A percentile compares a stretch with the other conserved stretches of the same genome.
phyloP scores from a whole-genome alignment of 73 alveolate species.

The Stentor roeselii region DNA sequence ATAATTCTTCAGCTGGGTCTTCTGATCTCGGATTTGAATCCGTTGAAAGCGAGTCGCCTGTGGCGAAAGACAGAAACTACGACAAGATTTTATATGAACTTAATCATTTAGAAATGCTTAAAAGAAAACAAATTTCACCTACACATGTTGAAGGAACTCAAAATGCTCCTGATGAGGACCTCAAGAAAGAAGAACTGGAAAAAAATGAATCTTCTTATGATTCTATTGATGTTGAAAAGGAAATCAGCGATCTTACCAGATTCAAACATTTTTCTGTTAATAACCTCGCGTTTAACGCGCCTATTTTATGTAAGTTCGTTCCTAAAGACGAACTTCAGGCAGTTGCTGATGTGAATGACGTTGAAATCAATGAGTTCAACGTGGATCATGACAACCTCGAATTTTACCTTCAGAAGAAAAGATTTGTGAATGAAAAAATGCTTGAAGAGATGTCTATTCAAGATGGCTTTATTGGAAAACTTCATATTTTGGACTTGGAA shows the following conservation, averaged over 20 bases:
- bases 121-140: no score
- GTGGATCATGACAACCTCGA: neutral
- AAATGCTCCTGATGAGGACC: no score
- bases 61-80: no score
- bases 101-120: neutral
- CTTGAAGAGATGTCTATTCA: no score
- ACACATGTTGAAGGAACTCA: no score
- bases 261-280: neutral
- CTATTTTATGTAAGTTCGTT: neutral
- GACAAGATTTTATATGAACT: neutral
- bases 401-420: neutral
- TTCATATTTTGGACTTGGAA: no score
- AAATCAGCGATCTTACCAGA: neutral
- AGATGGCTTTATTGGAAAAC: no score
- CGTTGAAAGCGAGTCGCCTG: no score
- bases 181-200: no score
- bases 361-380: neutral
- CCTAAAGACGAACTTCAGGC: neutral
- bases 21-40: no score
- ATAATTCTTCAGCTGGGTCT: no score
- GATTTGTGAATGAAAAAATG: neutral
- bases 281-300: neutral
- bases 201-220: no score
- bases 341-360: neutral
- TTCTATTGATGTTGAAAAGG: neutral